Evolutionary conservation across 768 basidiomycete species (phyloP).

Genomic region (Macrolepiota albuminosa): DNA sequence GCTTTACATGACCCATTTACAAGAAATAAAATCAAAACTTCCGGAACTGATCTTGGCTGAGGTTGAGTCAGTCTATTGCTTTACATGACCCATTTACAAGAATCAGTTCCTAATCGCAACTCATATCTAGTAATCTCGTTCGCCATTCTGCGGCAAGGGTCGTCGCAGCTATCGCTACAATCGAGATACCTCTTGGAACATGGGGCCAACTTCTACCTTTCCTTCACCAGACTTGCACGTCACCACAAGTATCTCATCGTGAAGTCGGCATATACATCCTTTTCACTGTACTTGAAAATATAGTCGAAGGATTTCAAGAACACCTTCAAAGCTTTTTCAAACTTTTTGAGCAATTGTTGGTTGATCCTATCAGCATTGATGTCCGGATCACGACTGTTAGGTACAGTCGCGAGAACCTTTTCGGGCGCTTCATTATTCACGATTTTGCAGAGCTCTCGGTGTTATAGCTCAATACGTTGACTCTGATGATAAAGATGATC

Average conservation of each 20-base stretch:
- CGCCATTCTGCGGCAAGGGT: conserved; percentile 92
- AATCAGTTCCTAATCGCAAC: conserved; percentile 13
- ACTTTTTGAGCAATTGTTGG: conserved; percentile 67
- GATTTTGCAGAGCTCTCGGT: conserved; percentile 63
- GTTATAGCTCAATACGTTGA: conserved; percentile 93
- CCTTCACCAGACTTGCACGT: conserved; percentile 73
- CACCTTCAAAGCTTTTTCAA: conserved; percentile 72
- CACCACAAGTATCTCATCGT: conserved; percentile 66
- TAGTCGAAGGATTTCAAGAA: conserved; percentile 85
- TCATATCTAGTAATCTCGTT: conserved; percentile 66
- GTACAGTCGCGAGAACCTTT: conserved; percentile 29
- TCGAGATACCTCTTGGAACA: conserved; percentile 73
- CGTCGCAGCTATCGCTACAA: conserved; percentile 85
- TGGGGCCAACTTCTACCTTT: conserved; percentile 91
- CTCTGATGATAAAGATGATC: conserved; percentile 77
- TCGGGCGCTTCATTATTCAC: conserved; percentile 1
- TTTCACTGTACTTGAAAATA: conserved; percentile 86
- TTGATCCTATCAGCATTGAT: conserved; percentile 82
- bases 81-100: conserved; percentile 3
- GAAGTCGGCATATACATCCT: conserved; percentile 91
- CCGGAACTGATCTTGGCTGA: conserved; percentile 77
- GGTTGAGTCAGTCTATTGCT: conserved; percentile 51
- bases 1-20: conserved; percentile 1
- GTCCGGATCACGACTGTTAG: conserved; percentile 88
- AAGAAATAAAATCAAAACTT: conserved; percentile 71